Conservation (phyloP, 2,329 filamentous ascomycete genomes). For the Chaetomium sp. region DNA sequence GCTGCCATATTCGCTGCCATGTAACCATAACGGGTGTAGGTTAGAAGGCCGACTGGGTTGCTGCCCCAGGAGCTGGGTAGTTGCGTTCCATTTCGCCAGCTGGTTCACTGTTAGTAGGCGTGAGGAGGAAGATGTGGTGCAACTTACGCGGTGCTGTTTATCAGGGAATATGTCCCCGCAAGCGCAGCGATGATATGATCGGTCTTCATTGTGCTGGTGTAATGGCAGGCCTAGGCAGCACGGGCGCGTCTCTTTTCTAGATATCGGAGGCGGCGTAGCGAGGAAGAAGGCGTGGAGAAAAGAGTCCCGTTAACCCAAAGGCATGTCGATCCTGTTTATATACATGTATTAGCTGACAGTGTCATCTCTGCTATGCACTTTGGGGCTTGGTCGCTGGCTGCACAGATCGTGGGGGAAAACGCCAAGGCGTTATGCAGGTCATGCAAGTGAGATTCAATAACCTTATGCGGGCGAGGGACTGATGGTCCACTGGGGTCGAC, state of each 20-base stretch:
- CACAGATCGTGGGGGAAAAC: not conserved
- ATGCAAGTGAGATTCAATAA: not conserved
- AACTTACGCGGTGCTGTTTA: conserved; percentile 1
- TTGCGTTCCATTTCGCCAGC: not conserved
- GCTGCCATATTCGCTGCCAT: not conserved
- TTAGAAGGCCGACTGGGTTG: not conserved
- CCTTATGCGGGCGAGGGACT: not conserved
- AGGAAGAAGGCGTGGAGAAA: not conserved
- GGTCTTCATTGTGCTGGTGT: not conserved
- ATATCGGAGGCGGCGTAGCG: not conserved
- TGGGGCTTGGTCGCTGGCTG: no score
- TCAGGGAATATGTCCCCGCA: conserved; percentile 1
- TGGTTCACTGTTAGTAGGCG: not conserved
- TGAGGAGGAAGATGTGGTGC: not conserved
- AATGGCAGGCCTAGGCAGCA: no score
- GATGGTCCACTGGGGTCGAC: no score
- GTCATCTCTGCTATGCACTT: no score
- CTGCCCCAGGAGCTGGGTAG: not conserved
- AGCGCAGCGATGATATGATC: conserved; percentile 6
- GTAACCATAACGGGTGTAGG: not conserved
- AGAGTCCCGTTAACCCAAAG: not conserved
- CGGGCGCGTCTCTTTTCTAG: not conserved
- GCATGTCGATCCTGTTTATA: not conserved
- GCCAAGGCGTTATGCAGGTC: not conserved
- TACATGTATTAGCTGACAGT: not conserved